Conservation (phyloP, 1,284 basidiomycete species). For the Ceratobasidium sp. region DNA sequence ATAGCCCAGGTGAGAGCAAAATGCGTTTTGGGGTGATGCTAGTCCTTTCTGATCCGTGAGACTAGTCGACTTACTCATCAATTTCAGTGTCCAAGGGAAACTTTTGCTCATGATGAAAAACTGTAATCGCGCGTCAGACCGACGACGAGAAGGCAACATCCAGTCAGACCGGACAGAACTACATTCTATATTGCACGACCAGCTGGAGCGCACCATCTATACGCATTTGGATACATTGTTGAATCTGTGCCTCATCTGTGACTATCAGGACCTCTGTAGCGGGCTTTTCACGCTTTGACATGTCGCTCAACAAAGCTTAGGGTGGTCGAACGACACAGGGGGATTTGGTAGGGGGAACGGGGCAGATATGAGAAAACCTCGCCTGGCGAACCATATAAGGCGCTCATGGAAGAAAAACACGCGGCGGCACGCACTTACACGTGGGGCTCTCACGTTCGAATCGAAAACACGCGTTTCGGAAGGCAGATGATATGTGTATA, state of each 20-base stretch:
- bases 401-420: constrained; percentile 33
- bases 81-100: constrained; percentile 75
- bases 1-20: constrained; percentile 30
- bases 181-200: background rate
- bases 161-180: constrained; percentile 9
- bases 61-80: constrained; percentile 62
- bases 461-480: constrained; percentile 38
- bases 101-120: constrained; percentile 72
- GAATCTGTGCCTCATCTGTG: constrained; percentile 3
- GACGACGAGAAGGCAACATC: background rate
- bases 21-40: constrained; percentile 4
- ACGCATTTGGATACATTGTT: constrained; percentile 36
- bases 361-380: constrained; percentile 31
- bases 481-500: constrained; percentile 17
- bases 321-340: constrained; percentile 2
- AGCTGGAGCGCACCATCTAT: constrained; percentile 35
- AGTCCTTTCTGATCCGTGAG: constrained; percentile 24
- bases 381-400: constrained; percentile 34
- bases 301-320: background rate
- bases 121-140: constrained; percentile 45
- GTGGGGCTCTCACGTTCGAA: constrained; percentile 38
- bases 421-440: constrained; percentile 38
- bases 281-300: constrained; percentile 35
- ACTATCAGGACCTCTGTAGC: constrained; percentile 19
- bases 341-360: constrained; percentile 17